A percentile compares a stretch with the other conserved stretches of the same genome.
Conservation (phyloP, 441 rosid genomes). For the Gossypium schwendimanii region DNA sequence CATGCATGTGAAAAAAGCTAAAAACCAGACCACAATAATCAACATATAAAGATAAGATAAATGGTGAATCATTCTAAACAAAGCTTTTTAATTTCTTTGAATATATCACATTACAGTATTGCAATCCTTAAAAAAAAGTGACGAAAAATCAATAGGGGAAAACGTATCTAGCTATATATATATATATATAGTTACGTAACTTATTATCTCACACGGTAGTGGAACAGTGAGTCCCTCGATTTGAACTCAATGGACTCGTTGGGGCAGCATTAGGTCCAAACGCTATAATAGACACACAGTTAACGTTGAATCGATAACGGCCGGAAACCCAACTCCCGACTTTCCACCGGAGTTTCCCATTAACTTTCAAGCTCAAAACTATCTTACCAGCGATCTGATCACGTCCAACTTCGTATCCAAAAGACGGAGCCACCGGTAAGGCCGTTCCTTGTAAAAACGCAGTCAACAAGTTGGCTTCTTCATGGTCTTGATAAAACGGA, state of each 20-base stretch:
- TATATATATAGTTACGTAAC: not conserved
- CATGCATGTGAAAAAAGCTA: slow-evolving; percentile 4
- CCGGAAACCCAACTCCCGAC: slow-evolving; percentile 72
- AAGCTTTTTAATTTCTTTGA: slow-evolving; percentile 7
- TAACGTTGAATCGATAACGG: slow-evolving; percentile 35
- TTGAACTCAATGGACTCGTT: slow-evolving; percentile 31
- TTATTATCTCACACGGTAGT: slow-evolving; percentile 31
- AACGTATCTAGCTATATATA: too few relatives aligned
- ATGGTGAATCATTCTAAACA: not conserved
- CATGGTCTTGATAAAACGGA: slow-evolving; percentile 55
- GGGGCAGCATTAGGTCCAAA: slow-evolving; percentile 35
- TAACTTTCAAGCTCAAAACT: slow-evolving; percentile 30
- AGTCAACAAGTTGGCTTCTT: slow-evolving; percentile 39
- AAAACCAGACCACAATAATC: not conserved
- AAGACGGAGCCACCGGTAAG: slow-evolving; percentile 48
- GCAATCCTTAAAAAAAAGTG: not conserved
- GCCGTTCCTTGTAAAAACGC: slow-evolving; percentile 40
- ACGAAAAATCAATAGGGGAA: too few relatives aligned
- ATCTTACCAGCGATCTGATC: slow-evolving; percentile 45
- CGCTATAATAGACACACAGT: slow-evolving; percentile 48
- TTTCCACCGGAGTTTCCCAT: slow-evolving; percentile 59
- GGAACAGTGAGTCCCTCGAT: slow-evolving; percentile 46
- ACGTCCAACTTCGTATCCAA: slow-evolving; percentile 40
- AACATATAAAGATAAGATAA: not conserved
- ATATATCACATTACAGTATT: not conserved